Evolutionary conservation across 2,329 filamentous ascomycete species (phyloP), one percentile per base, ranked within the genome.

Genomic region (Hymenoscyphus fructigenus): DNA sequence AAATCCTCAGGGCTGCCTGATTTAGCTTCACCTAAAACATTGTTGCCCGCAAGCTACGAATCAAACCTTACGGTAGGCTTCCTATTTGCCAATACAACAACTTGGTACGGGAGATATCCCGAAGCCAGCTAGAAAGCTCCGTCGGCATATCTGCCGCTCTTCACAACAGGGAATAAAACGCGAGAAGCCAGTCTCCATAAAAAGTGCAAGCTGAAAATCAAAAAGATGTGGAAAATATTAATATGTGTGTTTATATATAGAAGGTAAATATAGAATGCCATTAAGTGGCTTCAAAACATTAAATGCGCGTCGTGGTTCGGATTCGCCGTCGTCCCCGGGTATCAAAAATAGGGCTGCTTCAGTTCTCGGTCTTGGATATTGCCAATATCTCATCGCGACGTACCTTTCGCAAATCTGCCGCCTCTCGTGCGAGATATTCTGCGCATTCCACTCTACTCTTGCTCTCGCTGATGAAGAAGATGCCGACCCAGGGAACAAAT

Each of bases 381-480:
- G 20, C n/a, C 44, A 23, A 23, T 50, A 50, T 12, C n/a, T 50
- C 44, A 12, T 50, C 44, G n/a, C 20, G 44, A 50, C 44, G 5
- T n/a, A 66, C 59, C 57, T 73, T 73, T 29, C 73, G 66, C 50
- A 75, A 64, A 50, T 67, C 66, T 2, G 50, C 34, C 29, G 67
- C 72, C 57, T 75, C 73, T 38, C 61, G 53, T 17, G 62, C 65
- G n/a, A 75, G 59, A 61, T 75, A 75, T 38, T 68, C 72, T 5
- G 71, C 69, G 63, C 73, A 75, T 57, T 75, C 73, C 41, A 66
- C 67, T 58, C 69, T 64, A 41, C 73, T 75, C 65, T 75, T 75
- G 7, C 55, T 62, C 34, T 72, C 71, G 38, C 68, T 72, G 26
- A 75, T 73, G 61, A 73, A 75, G 65, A 74, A 74, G 9, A 75